A percentile compares a stretch with the other conserved stretches of the same genome.
phyloP scores from a whole-genome alignment of 768 basidiomycete species.

The Paxillus involutus region DNA sequence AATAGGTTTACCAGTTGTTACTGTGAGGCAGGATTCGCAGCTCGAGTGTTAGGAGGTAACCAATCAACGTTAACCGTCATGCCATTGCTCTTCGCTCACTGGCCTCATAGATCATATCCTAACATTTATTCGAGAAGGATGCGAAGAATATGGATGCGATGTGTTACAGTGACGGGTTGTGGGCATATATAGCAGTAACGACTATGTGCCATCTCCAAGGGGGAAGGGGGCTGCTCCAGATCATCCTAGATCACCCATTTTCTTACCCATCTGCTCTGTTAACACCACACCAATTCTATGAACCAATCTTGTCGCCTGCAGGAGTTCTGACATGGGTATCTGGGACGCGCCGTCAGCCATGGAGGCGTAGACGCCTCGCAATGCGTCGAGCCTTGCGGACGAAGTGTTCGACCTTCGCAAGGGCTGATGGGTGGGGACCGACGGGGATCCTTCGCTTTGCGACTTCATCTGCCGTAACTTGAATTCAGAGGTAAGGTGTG shows the following conservation, averaged over 20 bases:
- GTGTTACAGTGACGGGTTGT: not conserved
- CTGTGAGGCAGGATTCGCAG: constrained; percentile 73
- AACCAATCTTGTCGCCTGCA: constrained; percentile 44
- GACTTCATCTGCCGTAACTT: constrained; percentile 6
- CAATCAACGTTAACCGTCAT: not conserved
- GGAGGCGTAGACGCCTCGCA: constrained; percentile 44
- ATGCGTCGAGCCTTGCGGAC: constrained; percentile 41
- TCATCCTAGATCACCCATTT: constrained; percentile 23
- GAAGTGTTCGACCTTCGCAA: constrained; percentile 40
- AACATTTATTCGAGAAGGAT: constrained; percentile 65
- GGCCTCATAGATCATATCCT: constrained; percentile 55
- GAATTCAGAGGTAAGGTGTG: not conserved
- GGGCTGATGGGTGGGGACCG: constrained; percentile 12
- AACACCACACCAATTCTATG: constrained; percentile 46
- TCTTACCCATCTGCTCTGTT: constrained; percentile 45
- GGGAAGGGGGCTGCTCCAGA: not conserved
- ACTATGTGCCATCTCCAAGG: not conserved
- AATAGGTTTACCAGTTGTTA: constrained; percentile 48
- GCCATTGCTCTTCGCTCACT: constrained; percentile 3
- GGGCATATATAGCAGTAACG: not conserved
- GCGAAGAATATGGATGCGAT: constrained; percentile 57
- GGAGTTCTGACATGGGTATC: constrained; percentile 46
- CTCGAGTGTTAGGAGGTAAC: constrained; percentile 60
- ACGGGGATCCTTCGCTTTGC: constrained; percentile 7
- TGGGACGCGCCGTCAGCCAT: constrained; percentile 47